A percentile compares a stretch with the other conserved stretches of the same genome.
Conservation (phyloP, 2,329 filamentous ascomycete genomes). For the Penicillium decumbens region DNA sequence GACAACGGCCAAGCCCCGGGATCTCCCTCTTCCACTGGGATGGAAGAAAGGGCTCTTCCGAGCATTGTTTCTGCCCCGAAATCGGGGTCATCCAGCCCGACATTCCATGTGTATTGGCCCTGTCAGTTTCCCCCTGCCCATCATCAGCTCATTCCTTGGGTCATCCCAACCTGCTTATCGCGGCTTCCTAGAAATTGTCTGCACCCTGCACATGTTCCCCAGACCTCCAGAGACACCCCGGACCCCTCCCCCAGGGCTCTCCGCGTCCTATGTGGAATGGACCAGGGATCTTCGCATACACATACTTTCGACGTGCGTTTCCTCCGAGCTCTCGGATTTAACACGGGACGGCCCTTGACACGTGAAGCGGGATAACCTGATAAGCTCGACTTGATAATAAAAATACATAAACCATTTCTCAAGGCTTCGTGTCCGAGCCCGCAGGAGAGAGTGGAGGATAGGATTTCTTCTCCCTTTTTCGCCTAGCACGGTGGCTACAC, state of each 20-base stretch:
- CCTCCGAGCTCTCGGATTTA: neutral
- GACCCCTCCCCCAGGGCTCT: neutral
- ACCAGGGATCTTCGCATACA: neutral
- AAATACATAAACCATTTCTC: constrained; percentile 16
- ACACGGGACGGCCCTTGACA: constrained; percentile 6
- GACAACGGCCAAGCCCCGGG: constrained; percentile 33
- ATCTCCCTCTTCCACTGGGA: constrained; percentile 14
- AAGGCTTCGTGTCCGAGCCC: neutral
- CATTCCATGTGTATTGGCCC: constrained; percentile 18
- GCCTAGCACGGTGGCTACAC: constrained; percentile 8
- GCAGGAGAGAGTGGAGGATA: neutral
- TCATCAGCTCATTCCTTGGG: constrained; percentile 22
- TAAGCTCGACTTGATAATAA: constrained; percentile 15
- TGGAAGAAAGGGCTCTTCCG: neutral
- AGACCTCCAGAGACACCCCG: neutral
- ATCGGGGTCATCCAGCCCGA: constrained; percentile 25
- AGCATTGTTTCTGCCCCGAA: constrained; percentile 20
- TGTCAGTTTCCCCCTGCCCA: constrained; percentile 11
- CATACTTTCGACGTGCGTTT: neutral
- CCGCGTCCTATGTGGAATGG: neutral
- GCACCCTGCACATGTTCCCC: constrained; percentile 1
- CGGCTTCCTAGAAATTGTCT: constrained; percentile 10
- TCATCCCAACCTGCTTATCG: constrained; percentile 28
- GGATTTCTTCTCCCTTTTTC: constrained; percentile 14
- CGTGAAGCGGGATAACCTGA: constrained; percentile 15